These are phyloP conservation scores for Annulohypoxylon truncatum DNA, from an alignment of 2,329 filamentous ascomycete genomes.

Conservation along the genomic window DNA sequence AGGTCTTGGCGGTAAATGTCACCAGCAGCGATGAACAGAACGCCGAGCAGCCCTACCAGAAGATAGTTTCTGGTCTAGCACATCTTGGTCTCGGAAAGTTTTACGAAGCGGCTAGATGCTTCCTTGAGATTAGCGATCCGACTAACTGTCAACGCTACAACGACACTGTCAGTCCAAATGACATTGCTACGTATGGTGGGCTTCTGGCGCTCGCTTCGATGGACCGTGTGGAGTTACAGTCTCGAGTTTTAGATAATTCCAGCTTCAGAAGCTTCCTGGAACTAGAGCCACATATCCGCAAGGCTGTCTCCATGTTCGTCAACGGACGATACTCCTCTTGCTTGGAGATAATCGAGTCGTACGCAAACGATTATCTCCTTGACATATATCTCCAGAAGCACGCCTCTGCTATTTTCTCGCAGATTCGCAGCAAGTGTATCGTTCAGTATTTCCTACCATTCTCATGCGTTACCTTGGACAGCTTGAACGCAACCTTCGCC, in stretches of 20 bases:
- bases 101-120: conserved; percentile 74
- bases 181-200: conserved; percentile 91
- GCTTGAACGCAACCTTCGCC: conserved; percentile 81
- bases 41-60: conserved; percentile 62
- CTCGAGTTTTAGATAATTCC: conserved; percentile 80
- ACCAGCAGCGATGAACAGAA: conserved; percentile 60
- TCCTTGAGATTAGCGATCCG: conserved; percentile 71
- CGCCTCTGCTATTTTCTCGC: conserved; percentile 74
- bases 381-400: conserved; percentile 87
- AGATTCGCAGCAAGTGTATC: conserved; percentile 90
- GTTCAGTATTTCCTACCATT: conserved; percentile 93
- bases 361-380: conserved; percentile 87
- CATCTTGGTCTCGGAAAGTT: conserved; percentile 61
- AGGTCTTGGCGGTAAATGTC: conserved; percentile 67
- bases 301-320: conserved; percentile 89
- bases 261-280: conserved; percentile 90
- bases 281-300: conserved; percentile 91
- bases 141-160: conserved; percentile 68
- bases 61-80: conserved; percentile 64
- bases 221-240: conserved; percentile 80
- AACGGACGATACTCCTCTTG: conserved; percentile 90
- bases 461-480: conserved; percentile 83
- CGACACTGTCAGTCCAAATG: conserved; percentile 82
- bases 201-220: conserved; percentile 91
- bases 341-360: conserved; percentile 82